These are phyloP conservation scores for Linanthus parryae DNA, from an alignment of 148 eudicot genomes.

Conservation along the genomic window DNA sequence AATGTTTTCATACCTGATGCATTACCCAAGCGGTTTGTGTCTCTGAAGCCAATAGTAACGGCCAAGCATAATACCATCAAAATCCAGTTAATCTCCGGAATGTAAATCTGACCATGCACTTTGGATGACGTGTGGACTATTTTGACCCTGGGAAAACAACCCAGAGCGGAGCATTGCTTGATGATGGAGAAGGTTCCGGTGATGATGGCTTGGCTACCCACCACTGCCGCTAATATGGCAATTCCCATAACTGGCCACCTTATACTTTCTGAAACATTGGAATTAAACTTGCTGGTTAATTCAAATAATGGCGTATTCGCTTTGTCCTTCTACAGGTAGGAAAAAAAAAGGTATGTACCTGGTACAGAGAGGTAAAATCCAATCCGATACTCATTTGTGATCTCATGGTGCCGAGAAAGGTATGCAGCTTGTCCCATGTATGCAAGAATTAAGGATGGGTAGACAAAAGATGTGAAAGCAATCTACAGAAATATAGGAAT, in stretches of 20 bases:
- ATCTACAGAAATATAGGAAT: constrained; percentile 33
- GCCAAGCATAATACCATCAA: constrained; percentile 88
- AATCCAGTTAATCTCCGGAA: constrained; percentile 90
- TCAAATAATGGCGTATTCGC: background rate
- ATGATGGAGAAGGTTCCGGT: constrained; percentile 97
- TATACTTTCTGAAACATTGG: constrained; percentile 43
- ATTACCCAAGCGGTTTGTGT: constrained; percentile 84
- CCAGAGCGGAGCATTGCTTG: constrained; percentile 89
- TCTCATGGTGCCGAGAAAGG: constrained; percentile 66
- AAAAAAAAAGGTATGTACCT: constrained; percentile 30
- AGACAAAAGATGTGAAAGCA: constrained; percentile 78
- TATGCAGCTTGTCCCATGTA: constrained; percentile 99
- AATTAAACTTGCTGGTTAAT: too few relatives aligned
- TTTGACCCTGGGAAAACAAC: constrained; percentile 87
- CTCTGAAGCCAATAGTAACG: constrained; percentile 87
- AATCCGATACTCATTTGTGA: constrained; percentile 37
- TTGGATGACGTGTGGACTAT: constrained; percentile 89
- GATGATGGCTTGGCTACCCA: constrained; percentile 95
- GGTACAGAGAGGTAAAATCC: constrained; percentile 99
- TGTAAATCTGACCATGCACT: constrained; percentile 89
- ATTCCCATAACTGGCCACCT: constrained; percentile 92
- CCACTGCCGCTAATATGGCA: constrained; percentile 94
- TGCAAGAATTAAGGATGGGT: constrained; percentile 90
- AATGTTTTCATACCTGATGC: constrained; percentile 66
- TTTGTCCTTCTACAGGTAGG: background rate